Evolutionary conservation across 345 rosid genomes (phyloP), one percentile per base, ranked within the genome.

Genomic region (Excoecaria cochinchinensis): DNA sequence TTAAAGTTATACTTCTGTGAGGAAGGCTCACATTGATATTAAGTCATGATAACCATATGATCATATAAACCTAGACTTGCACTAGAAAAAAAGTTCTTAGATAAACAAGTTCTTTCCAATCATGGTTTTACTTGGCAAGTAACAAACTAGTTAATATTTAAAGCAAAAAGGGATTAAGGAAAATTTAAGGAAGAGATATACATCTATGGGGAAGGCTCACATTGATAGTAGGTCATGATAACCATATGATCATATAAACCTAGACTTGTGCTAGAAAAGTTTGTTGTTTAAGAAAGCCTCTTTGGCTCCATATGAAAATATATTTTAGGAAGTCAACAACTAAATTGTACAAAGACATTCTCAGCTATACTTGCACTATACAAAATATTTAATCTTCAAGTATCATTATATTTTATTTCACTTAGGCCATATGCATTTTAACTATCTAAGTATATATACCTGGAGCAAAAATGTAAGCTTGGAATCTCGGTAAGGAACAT

Each of bases 391-490:
- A 55, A 5, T 19, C 11, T 12, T 62, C 67, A 62, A 62, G 24
- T 31, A 31, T 14, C 19, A 15, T 38, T 31, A 62, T 38, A 36
- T 39, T 31, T 62, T 31, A 62, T 62, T 14, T 12, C 17, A 31
- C 46, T 31, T 15, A 64, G 19, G 9, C 5, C 46, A 4, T 38
- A 19, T 53, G 7, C 62, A 13, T 71, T 57, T 21, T 11, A 57
- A 44, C 52, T 55, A 53, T 24, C n/a, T 15, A 0, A 10, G 58
- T 24, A 24, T 2, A 58, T 76, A 42, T 85, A 89, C 99, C 97
- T 96, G 99, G 82, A 96, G 99, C 84, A 93, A 86, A 85, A 96
- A 93, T 13, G 99, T 96, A 73, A 96, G 98, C 86, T 93, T 96
- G 38, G 99, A 96, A 81, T 96, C 99, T 77, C 99, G 85, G 57